Percentiles rank a stretch among this genome's conserved stretches.
These are phyloP conservation scores for Zoysia japonica DNA, from an alignment of 176 grass and related monocot genomes.

Conservation along the genomic window DNA sequence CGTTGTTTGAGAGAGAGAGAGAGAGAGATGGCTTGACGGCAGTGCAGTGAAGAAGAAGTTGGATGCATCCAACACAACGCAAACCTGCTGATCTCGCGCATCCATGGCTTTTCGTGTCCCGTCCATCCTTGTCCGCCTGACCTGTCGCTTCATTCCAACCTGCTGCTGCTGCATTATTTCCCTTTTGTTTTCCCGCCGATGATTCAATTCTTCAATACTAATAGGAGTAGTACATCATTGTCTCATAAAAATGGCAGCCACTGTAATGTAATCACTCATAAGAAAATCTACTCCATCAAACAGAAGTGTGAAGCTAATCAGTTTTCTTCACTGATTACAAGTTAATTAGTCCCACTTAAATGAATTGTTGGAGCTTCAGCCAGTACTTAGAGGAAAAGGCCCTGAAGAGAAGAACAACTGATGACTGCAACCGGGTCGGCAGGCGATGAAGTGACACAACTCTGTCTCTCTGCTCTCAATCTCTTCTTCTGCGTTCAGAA, in stretches of 20 bases:
- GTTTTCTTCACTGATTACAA: too few relatives aligned
- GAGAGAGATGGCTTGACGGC: slow-evolving; percentile 24
- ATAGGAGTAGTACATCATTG: too few relatives aligned
- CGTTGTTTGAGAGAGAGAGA: too few relatives aligned
- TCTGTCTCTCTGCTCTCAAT: not conserved
- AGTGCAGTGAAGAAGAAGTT: not conserved
- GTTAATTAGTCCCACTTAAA: too few relatives aligned
- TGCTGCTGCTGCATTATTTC: not conserved
- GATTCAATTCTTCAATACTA: too few relatives aligned
- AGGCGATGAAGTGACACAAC: slow-evolving; percentile 31
- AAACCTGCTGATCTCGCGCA: not conserved
- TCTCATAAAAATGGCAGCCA: too few relatives aligned
- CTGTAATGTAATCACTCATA: too few relatives aligned
- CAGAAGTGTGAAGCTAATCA: too few relatives aligned
- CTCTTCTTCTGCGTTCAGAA: not conserved
- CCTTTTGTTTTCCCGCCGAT: not conserved
- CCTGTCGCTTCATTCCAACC: slow-evolving; percentile 23
- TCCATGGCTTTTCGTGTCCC: not conserved
- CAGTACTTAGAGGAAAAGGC: too few relatives aligned
- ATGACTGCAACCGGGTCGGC: not conserved
- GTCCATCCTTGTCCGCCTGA: slow-evolving; percentile 31
- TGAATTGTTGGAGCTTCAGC: too few relatives aligned
- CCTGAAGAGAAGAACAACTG: not conserved
- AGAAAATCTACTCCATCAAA: too few relatives aligned
- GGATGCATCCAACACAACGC: too few relatives aligned